These are phyloP conservation scores for Elsinoe necatrix DNA, from an alignment of 2,329 filamentous ascomycete species.

Conservation along the genomic window DNA sequence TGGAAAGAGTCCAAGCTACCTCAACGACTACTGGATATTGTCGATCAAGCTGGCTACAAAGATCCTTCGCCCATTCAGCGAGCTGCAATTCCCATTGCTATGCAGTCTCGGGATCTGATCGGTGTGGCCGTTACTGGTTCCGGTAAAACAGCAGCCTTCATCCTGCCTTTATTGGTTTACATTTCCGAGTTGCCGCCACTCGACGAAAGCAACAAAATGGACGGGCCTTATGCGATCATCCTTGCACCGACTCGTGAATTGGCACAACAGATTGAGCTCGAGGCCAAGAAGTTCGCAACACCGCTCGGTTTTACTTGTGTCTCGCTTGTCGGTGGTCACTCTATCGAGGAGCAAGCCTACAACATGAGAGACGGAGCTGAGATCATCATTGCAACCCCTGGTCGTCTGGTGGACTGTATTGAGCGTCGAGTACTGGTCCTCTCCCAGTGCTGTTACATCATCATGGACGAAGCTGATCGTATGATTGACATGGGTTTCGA, in stretches of 20 bases:
- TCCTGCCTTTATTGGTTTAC: slow-evolving; percentile 86
- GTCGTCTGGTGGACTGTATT: slow-evolving; percentile 93
- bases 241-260: slow-evolving; percentile 93
- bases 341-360: slow-evolving; percentile 86
- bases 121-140: slow-evolving; percentile 97
- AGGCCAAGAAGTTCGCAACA: slow-evolving; percentile 83
- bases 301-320: slow-evolving; percentile 91
- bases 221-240: slow-evolving; percentile 95
- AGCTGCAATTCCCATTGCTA: slow-evolving; percentile 88
- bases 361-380: slow-evolving; percentile 86
- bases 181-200: slow-evolving; percentile 83
- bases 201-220: slow-evolving; percentile 77
- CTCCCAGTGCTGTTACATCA: slow-evolving; percentile 94
- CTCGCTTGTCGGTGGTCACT: slow-evolving; percentile 95
- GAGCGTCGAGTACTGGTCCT: slow-evolving; percentile 86
- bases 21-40: slow-evolving; percentile 66
- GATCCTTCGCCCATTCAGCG: slow-evolving; percentile 89
- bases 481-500: slow-evolving; percentile 99
- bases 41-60: slow-evolving; percentile 77
- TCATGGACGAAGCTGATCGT: slow-evolving; percentile 98
- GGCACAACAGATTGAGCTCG: slow-evolving; percentile 92
- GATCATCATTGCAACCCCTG: slow-evolving; percentile 96
- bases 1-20: slow-evolving; percentile 84
- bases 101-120: slow-evolving; percentile 91
- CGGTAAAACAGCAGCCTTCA: slow-evolving; percentile 93